Conservation (phyloP, 805 yeast genomes). For the Yueomyces sinensis region DNA sequence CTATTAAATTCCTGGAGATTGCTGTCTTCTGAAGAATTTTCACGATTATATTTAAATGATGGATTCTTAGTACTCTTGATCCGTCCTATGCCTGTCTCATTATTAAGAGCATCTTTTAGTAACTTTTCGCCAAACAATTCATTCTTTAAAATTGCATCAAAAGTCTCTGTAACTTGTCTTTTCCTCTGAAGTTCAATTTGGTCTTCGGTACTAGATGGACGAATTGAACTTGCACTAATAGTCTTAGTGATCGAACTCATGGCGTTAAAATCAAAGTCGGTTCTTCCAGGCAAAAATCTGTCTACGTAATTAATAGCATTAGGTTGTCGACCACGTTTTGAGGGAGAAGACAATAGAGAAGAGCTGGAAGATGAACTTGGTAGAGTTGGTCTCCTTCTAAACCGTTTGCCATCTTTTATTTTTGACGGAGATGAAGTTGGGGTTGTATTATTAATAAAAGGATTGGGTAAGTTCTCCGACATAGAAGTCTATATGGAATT, state of each 20-base stretch:
- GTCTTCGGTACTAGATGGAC: conserved; percentile 23
- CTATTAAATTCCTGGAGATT: background rate
- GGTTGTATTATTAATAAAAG: conserved; percentile 23
- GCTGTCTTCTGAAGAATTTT: background rate
- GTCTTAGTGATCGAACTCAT: conserved; percentile 39
- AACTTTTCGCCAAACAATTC: conserved; percentile 86
- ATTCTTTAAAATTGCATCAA: conserved; percentile 72
- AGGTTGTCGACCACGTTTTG: conserved; percentile 21
- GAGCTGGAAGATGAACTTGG: conserved; percentile 11
- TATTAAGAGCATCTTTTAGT: conserved; percentile 29
- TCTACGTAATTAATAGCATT: conserved; percentile 47
- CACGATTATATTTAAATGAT: background rate
- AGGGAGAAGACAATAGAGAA: conserved; percentile 18
- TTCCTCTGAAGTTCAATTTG: conserved; percentile 59
- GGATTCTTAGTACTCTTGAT: conserved; percentile 18
- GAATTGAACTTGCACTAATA: conserved; percentile 7
- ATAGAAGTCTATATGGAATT: no score
- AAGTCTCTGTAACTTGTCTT: conserved; percentile 78
- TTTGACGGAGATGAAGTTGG: conserved; percentile 23
- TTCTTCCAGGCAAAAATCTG: conserved; percentile 76
- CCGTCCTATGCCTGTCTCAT: conserved; percentile 22
- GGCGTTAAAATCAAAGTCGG: conserved; percentile 78
- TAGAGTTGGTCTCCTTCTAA: background rate
- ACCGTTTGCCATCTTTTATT: conserved; percentile 8
- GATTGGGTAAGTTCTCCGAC: conserved; percentile 8